Evolutionary conservation across 257 asterid species (phyloP).

Genomic region (Phtheirospermum japonicum): DNA sequence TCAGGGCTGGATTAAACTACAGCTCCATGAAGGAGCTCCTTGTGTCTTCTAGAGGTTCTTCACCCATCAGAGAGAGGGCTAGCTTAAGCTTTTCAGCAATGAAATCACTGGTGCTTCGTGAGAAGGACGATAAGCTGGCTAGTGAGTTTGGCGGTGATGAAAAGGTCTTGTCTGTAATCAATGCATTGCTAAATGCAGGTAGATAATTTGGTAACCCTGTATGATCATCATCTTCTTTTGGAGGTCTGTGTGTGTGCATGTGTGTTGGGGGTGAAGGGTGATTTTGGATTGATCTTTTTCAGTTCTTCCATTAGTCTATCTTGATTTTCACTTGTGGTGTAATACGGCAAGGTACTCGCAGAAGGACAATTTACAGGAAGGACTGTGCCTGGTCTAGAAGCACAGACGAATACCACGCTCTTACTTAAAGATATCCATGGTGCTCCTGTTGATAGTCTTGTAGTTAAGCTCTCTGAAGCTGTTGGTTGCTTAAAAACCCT

Average conservation of each 20-base stretch:
- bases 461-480: constrained; percentile 86
- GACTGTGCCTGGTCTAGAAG: constrained; percentile 45
- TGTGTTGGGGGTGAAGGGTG: background rate
- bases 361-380: constrained; percentile 67
- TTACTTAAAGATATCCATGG: constrained; percentile 90
- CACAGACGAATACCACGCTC: constrained; percentile 46
- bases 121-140: constrained; percentile 76
- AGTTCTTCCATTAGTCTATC: constrained; percentile 35
- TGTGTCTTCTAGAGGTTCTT: constrained; percentile 74
- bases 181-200: constrained; percentile 80
- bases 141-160: constrained; percentile 79
- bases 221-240: constrained; percentile 2
- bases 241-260: background rate
- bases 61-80: constrained; percentile 95
- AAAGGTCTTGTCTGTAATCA: constrained; percentile 66
- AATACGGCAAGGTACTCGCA: constrained; percentile 90
- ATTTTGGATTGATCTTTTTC: constrained; percentile 17
- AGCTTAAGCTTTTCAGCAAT: constrained; percentile 84
- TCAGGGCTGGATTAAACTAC: constrained; percentile 62
- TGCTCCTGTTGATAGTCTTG: constrained; percentile 88
- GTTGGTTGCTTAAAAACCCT: constrained; percentile 83
- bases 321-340: constrained; percentile 60
- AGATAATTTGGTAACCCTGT: constrained; percentile 50
- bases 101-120: constrained; percentile 89
- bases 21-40: constrained; percentile 81